phyloP scores from a whole-genome alignment of 2,329 filamentous ascomycete genomes.

The Celoporthe dispersa region DNA sequence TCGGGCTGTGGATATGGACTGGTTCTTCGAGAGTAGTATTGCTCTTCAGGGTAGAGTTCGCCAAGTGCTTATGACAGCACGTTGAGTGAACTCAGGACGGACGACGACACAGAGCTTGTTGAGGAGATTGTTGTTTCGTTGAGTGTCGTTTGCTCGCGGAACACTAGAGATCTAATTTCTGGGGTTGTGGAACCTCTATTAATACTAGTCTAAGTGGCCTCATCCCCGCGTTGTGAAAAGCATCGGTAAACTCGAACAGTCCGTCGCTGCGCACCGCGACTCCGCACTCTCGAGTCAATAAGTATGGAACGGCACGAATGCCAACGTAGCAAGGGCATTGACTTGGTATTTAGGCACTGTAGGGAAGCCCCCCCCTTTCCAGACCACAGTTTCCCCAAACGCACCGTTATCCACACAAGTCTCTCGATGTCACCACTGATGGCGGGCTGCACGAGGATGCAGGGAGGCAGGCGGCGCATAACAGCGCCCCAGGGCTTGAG shows the following conservation, averaged over 20 bases:
- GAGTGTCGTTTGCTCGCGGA: not conserved
- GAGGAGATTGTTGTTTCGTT: not conserved
- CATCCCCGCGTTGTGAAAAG: not conserved
- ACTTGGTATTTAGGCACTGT: not conserved
- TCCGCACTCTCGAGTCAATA: not conserved
- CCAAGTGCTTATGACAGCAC: not conserved
- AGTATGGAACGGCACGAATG: not conserved
- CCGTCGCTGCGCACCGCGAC: not conserved
- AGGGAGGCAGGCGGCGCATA: not conserved
- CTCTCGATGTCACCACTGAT: not conserved
- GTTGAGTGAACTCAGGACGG: not conserved
- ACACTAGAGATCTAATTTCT: not conserved
- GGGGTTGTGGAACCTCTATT: not conserved
- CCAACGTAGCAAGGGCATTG: not conserved
- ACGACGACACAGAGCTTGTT: not conserved
- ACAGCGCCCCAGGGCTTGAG: not conserved
- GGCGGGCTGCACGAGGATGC: not conserved
- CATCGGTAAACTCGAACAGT: not conserved
- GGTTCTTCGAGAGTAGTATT: not conserved
- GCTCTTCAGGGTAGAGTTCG: not conserved
- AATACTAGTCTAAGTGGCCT: not conserved
- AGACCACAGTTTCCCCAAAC: not conserved
- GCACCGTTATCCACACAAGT: not conserved
- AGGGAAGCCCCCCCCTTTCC: too few species aligned
- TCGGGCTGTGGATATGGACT: too few species aligned